Base-by-base conservation (phyloP, 129 eudicot species). In the Ambrosia artemisiifolia region DNA sequence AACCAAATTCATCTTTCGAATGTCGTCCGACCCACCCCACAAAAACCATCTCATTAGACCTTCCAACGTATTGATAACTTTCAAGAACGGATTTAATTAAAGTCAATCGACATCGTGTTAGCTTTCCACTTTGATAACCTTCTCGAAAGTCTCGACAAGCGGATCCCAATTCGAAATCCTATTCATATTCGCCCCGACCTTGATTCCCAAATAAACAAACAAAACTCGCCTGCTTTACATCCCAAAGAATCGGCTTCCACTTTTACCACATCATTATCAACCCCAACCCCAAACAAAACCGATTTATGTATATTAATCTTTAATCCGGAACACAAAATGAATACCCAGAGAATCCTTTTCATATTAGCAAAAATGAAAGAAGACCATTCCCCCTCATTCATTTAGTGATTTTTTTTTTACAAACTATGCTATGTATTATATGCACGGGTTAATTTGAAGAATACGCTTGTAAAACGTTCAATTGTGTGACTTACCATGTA, bases 371-470 rank as follows among this genome's bases (percentile, higher is more conserved):
- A 10, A 14, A 11, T 50, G 17, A 1, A 13, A 1, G n/a, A 5
- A 14, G 57, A 50, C 57, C 57, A 50, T 50, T 50, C 57, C n/a
- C 57, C 57, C 57, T n/a, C n/a, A n/a, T n/a, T n/a, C n/a, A n/a
- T n/a, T n/a, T n/a, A n/a, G n/a, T n/a, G n/a, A n/a, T n/a, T n/a
- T n/a, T n/a, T n/a, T n/a, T n/a, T n/a, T n/a, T n/a, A n/a, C n/a
- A n/a, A n/a, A n/a, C n/a, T n/a, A n/a, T n/a, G n/a, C n/a, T n/a
- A n/a, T n/a, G n/a, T n/a, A n/a, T n/a, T n/a, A n/a, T n/a, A n/a
- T n/a, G n/a, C n/a, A n/a, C n/a, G n/a, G n/a, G n/a, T n/a, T n/a
- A n/a, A n/a, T n/a, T n/a, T n/a, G n/a, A n/a, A n/a, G n/a, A n/a
- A n/a, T n/a, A n/a, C n/a, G n/a, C n/a, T n/a, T n/a, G n/a, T n/a